Evolutionary conservation across 2,329 filamentous ascomycete genomes (phyloP), one percentile per base, ranked within the genome.

Genomic region (Pseudogymnoascus sp.): DNA sequence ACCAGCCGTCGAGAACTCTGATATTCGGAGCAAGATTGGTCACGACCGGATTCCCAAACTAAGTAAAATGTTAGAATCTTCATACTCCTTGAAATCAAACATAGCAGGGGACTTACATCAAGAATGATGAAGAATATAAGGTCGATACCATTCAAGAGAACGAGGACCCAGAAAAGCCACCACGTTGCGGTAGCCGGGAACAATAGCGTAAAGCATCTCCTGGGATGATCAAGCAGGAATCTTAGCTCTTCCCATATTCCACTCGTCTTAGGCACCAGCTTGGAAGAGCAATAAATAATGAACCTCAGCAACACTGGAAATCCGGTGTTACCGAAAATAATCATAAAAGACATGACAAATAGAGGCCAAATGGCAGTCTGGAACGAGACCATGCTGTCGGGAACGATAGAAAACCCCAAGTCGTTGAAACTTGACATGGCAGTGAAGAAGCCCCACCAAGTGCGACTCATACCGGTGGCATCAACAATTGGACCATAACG

Each of bases 241-340:
- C 84, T 83, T 9, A 97, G 77, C 71, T 96, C 92, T 72, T 97
- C 92, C 85, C 89, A 96, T 1, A 93, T 71, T 1, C 86, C 85
- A 11, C 84, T 88, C 7, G 79, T 81, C 25, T 75, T 76, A 3
- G 89, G 86, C 0, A 86, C 82, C 57, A 89, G 66, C 61, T 87
- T 84, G 11, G 90, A 90, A 35, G 83, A 71, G 0, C 87, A 68
- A 93, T 94, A 99, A 63, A 99, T 97, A 64, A 94, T 84, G 69
- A 97, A 89, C 6, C 94, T 88, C 22, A 97, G 82, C 88, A 97
- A 92, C 70, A 94, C 90, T 0, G 93, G 94, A 68, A 97, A 97
- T 0, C 89, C 94, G 0, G 93, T 97, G 70, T 97, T 97, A 61
- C 93, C 93, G 63, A 96, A 91, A 64, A 97, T 86, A 70, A 97